phyloP scores from a whole-genome alignment of 305 asterid genomes.

The Fraxinus platypoda region DNA sequence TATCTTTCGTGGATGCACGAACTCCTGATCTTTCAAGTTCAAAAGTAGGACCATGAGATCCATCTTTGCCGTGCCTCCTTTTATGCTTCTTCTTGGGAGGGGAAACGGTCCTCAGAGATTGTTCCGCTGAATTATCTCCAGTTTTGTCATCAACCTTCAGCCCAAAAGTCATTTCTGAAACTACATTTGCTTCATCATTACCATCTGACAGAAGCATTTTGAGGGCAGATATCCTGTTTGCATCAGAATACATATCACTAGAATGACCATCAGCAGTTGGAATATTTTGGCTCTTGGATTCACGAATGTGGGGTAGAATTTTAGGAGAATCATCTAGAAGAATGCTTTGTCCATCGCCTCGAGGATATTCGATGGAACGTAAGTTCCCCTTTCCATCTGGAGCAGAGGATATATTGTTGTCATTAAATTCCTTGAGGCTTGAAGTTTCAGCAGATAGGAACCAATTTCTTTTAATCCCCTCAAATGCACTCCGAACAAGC shows the following conservation, averaged over 20 bases:
- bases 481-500: conserved; percentile 50
- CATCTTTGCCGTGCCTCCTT: conserved; percentile 29
- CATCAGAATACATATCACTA: conserved; percentile 24
- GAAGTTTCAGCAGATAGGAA: conserved; percentile 53
- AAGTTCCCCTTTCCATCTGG: conserved; percentile 3
- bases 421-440: not conserved
- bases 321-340: conserved; percentile 19
- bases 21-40: not conserved
- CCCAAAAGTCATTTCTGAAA: conserved; percentile 25
- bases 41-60: conserved; percentile 8
- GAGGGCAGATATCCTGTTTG: conserved; percentile 20
- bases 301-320: not conserved
- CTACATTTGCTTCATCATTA: conserved; percentile 25
- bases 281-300: conserved; percentile 8
- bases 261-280: conserved; percentile 21
- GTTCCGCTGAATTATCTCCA: conserved; percentile 20
- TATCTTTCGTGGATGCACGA: conserved; percentile 16
- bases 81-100: conserved; percentile 46
- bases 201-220: conserved; percentile 21
- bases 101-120: conserved; percentile 20
- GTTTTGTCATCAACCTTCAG: conserved; percentile 27
- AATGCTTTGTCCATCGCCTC: not conserved
- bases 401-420: conserved; percentile 12
- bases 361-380: conserved; percentile 6
- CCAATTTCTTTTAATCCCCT: conserved; percentile 39